Evolutionary conservation across 1,284 basidiomycete genomes (phyloP).

Genomic region (Boletus semigastroideus): DNA sequence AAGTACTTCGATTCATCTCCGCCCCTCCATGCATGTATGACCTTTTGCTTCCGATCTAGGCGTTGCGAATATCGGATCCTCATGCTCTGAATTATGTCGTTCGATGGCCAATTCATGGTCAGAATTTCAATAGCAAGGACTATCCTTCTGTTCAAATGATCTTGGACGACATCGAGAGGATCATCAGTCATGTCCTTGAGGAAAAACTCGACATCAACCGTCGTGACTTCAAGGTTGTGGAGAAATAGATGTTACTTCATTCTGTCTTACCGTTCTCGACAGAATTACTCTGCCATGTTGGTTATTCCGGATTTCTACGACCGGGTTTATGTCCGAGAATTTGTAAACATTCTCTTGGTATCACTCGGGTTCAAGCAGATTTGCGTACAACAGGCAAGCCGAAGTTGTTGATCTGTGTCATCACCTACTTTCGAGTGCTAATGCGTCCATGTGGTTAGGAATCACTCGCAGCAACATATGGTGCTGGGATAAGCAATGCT

Average conservation of each 20-base stretch:
- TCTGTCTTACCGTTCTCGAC: conserved; percentile 3
- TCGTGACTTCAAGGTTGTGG: conserved; percentile 59
- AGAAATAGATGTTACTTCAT: not conserved
- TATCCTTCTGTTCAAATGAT: conserved; percentile 71
- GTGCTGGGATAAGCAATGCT: conserved; percentile 91
- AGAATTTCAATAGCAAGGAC: conserved; percentile 77
- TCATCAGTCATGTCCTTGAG: conserved; percentile 61
- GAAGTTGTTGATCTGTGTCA: not conserved
- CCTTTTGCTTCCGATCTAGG: conserved; percentile 43
- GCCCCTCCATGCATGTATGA: conserved; percentile 4
- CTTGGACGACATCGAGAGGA: conserved; percentile 75
- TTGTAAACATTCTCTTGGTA: conserved; percentile 75
- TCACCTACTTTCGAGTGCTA: not conserved
- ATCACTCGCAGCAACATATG: conserved; percentile 91
- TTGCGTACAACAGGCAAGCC: conserved; percentile 79
- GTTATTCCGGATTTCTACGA: conserved; percentile 95
- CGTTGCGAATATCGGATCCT: conserved; percentile 71
- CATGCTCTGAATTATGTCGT: conserved; percentile 64
- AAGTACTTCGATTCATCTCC: conserved; percentile 43
- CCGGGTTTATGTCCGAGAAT: conserved; percentile 77
- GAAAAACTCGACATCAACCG: conserved; percentile 62
- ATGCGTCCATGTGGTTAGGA: conserved; percentile 54
- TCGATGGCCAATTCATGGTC: conserved; percentile 76
- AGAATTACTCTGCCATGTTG: conserved; percentile 85
- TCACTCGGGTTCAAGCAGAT: conserved; percentile 91